phyloP scores from a whole-genome alignment of 208 protist species.

The Trypanosoma vivax region DNA sequence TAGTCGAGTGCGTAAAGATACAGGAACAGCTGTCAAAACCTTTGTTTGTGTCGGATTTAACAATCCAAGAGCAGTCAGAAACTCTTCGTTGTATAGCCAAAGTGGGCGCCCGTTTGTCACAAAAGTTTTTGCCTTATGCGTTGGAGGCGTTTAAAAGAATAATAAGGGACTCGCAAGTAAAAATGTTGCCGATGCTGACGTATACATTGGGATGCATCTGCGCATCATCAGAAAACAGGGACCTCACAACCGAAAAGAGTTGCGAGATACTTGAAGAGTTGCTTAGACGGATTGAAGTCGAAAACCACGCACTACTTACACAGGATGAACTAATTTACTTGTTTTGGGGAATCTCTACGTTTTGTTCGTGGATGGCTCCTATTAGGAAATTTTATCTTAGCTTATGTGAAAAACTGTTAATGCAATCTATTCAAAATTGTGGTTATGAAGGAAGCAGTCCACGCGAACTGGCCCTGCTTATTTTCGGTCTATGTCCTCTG shows the following conservation, averaged over 20 bases:
- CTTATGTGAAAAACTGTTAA: conserved; percentile 2
- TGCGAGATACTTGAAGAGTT: conserved; percentile 5
- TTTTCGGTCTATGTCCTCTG: conserved; percentile 13
- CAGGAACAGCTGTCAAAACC: conserved; percentile 12
- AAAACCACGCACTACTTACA: conserved; percentile 12
- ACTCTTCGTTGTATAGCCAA: conserved; percentile 10
- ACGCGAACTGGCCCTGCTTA: conserved; percentile 10
- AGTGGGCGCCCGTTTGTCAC: conserved; percentile 18
- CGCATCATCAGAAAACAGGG: conserved; percentile 14
- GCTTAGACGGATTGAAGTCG: conserved; percentile 6
- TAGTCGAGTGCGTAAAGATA: conserved; percentile 19
- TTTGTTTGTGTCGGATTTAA: conserved; percentile 11
- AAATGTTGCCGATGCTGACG: conserved; percentile 12
- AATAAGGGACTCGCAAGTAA: conserved; percentile 9
- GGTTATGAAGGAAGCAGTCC: conserved; percentile 9
- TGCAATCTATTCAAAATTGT: conserved; percentile 3
- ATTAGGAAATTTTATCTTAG: conserved; percentile 4
- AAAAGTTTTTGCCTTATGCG: conserved; percentile 10
- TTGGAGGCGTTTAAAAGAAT: conserved; percentile 12
- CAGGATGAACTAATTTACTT: conserved; percentile 17
- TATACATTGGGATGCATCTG: conserved; percentile 15
- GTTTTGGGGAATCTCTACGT: conserved; percentile 14
- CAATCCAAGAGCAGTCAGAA: conserved; percentile 13
- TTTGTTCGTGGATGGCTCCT: conserved; percentile 8
- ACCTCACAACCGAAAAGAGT: conserved; percentile 8